These are phyloP conservation scores for Tritrichomonas foetus DNA, from an alignment of 208 protist genomes.

Conservation along the genomic window DNA sequence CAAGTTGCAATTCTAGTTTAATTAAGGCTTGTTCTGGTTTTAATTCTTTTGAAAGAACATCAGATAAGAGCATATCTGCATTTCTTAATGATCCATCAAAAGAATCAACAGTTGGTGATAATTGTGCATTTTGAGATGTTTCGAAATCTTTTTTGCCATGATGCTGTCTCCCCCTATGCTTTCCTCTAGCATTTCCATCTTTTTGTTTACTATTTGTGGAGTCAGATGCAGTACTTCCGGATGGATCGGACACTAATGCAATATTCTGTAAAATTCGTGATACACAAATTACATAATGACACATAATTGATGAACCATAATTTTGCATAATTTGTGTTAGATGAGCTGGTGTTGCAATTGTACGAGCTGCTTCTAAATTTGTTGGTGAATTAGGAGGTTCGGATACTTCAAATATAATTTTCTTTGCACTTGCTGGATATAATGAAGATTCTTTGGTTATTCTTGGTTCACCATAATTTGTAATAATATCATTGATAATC, in stretches of 20 bases:
- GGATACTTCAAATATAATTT: background rate
- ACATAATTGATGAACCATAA: background rate
- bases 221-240: too few relatives aligned
- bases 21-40: background rate
- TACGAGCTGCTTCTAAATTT: background rate
- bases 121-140: too few relatives aligned
- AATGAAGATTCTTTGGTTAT: background rate
- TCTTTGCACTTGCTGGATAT: background rate
- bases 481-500: background rate
- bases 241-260: too few relatives aligned
- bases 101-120: background rate
- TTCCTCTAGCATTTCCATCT: too few relatives aligned
- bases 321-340: background rate
- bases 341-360: background rate
- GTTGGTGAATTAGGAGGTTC: background rate
- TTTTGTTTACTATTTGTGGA: too few relatives aligned
- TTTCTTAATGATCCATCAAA: background rate
- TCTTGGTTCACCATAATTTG: background rate
- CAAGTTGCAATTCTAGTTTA: background rate
- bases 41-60: background rate
- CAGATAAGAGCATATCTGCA: background rate
- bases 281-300: background rate
- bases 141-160: too few relatives aligned
- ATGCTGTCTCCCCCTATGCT: too few relatives aligned
- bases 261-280: background rate